A percentile compares a stretch with the other conserved stretches of the same genome.
phyloP scores from a whole-genome alignment of 2,329 filamentous ascomycete genomes.

The Truncatella angustata region DNA sequence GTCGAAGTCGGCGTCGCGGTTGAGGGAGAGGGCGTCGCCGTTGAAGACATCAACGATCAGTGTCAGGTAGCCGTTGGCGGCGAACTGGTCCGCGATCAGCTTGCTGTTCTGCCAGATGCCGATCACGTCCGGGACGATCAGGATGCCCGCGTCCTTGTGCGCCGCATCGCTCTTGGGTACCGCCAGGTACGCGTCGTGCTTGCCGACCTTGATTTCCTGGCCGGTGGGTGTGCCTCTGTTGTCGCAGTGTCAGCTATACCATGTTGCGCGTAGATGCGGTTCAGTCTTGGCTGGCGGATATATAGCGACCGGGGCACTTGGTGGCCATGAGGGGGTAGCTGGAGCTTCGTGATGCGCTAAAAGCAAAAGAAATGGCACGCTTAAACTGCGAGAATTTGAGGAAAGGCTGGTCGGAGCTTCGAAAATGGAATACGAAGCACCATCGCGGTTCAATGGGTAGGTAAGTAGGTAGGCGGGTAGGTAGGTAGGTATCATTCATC shows the following conservation, averaged over 20 bases:
- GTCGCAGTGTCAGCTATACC: background rate
- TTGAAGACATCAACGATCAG: conserved; percentile 71
- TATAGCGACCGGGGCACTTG: background rate
- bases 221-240: conserved; percentile 48
- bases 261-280: too few species aligned
- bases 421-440: background rate
- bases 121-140: conserved; percentile 48
- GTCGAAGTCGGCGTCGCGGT: conserved; percentile 43
- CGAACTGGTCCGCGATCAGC: conserved; percentile 72
- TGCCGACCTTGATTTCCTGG: conserved; percentile 42
- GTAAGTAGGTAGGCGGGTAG: too few species aligned
- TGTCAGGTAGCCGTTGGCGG: conserved; percentile 68
- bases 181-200: conserved; percentile 50
- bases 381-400: background rate
- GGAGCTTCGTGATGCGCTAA: too few species aligned
- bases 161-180: conserved; percentile 36
- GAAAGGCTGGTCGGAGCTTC: background rate
- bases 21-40: conserved; percentile 58
- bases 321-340: background rate
- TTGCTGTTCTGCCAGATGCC: conserved; percentile 58
- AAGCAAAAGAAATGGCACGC: too few species aligned
- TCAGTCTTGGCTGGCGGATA: too few species aligned
- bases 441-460: background rate
- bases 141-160: conserved; percentile 40
- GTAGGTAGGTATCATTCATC: background rate